These are phyloP conservation scores for Coniochaeta ligniaria DNA, from an alignment of 2,329 filamentous ascomycete species.

Conservation along the genomic window DNA sequence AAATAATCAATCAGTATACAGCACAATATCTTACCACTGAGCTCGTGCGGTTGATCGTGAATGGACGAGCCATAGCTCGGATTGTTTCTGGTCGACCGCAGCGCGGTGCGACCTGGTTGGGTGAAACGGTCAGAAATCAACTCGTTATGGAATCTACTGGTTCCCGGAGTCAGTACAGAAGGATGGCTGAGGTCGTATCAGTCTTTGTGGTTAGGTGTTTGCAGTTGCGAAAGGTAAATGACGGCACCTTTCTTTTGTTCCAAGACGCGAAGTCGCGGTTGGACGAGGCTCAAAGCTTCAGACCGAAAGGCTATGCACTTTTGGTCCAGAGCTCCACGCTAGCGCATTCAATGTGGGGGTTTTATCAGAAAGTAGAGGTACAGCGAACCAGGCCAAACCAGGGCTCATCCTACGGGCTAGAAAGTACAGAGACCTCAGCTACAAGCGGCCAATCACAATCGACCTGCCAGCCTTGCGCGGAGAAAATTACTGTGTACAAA, in stretches of 20 bases:
- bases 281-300: conserved; percentile 1
- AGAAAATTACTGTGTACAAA: not conserved
- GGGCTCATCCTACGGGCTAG: not conserved
- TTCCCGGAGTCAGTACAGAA: not conserved
- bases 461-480: not conserved
- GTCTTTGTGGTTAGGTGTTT: not conserved
- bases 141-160: not conserved
- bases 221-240: not conserved
- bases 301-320: not conserved
- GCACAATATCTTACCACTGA: not conserved
- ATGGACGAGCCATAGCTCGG: not conserved
- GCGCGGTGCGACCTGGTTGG: not conserved
- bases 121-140: not conserved
- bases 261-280: conserved; percentile 3
- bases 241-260: not conserved
- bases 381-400: not conserved
- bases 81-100: not conserved
- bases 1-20: not conserved
- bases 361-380: not conserved
- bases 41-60: not conserved
- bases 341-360: not conserved
- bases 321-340: not conserved
- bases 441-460: not conserved
- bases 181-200: not conserved
- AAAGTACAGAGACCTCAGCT: not conserved